Conservation (phyloP, 2,329 filamentous ascomycete genomes). For the Cyanodermella asteris region DNA sequence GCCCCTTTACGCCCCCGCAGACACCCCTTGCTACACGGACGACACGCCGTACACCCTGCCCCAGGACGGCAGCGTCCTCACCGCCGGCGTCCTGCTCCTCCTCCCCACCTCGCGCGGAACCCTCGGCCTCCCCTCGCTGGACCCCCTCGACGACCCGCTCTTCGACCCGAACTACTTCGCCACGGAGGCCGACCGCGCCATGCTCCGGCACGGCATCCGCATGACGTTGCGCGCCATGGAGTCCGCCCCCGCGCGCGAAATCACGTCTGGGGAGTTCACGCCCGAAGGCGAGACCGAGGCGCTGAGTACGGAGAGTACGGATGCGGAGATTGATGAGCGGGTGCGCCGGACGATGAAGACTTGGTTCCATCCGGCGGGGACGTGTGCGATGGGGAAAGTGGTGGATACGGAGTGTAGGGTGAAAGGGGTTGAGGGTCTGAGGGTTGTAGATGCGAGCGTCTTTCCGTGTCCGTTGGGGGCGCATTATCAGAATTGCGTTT, state of each 20-base stretch:
- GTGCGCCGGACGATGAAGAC: conserved; percentile 12
- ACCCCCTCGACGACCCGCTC: conserved; percentile 1
- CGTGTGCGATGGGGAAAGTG: conserved; percentile 1
- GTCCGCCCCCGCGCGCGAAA: conserved; percentile 6
- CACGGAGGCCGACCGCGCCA: conserved; percentile 7
- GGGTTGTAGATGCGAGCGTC: conserved; percentile 5
- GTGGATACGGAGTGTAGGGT: conserved; percentile 3
- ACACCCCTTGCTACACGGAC: no score
- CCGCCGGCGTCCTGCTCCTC: neutral
- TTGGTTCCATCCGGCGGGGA: conserved; percentile 4
- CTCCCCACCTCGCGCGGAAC: conserved; percentile 3
- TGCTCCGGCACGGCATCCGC: conserved; percentile 8
- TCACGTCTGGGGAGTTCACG: conserved; percentile 7
- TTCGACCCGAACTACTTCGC: conserved; percentile 7
- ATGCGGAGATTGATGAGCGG: conserved; percentile 6
- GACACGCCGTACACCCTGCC: no score
- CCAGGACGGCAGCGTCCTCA: conserved; percentile 1
- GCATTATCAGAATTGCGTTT: conserved; percentile 9
- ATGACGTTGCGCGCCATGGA: conserved; percentile 6
- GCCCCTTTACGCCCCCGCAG: no score
- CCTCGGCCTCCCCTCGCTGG: conserved; percentile 1
- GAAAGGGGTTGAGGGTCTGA: conserved; percentile 1
- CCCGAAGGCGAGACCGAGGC: no score
- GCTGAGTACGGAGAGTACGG: no score
- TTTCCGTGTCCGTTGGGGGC: conserved; percentile 1